phyloP scores from a whole-genome alignment of 1,284 basidiomycete genomes.

The Erythrobasidium hasegawianum region DNA sequence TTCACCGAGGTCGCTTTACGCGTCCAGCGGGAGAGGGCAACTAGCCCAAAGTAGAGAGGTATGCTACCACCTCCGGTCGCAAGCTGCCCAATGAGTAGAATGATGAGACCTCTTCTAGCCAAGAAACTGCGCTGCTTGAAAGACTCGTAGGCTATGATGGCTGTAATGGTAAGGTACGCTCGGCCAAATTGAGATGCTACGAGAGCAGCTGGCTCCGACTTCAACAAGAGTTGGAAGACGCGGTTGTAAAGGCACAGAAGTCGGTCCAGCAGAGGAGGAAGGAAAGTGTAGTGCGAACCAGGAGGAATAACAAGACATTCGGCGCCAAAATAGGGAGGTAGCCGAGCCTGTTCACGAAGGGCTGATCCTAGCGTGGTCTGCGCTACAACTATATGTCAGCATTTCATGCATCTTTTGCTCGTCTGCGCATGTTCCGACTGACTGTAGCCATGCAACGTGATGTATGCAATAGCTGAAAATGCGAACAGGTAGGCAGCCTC shows the following conservation, averaged over 20 bases:
- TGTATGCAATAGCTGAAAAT: constrained; percentile 5
- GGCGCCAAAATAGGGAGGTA: background rate
- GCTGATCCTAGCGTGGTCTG: no score
- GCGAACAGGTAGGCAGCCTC: constrained; percentile 15
- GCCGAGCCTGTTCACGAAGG: no score
- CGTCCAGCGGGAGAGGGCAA: background rate
- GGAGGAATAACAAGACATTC: background rate
- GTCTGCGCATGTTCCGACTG: no score
- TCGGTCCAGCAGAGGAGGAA: background rate
- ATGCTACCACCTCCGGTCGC: background rate
- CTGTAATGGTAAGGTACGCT: background rate
- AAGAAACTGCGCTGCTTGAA: constrained; percentile 2
- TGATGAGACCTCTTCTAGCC: background rate
- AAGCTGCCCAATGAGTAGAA: background rate
- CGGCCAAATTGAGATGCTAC: background rate
- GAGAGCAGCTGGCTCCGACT: background rate
- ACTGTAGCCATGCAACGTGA: constrained; percentile 9
- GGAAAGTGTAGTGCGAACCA: background rate
- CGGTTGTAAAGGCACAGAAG: background rate
- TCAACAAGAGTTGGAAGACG: background rate
- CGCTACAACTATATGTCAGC: no score
- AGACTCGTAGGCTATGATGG: background rate
- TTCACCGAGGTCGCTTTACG: background rate
- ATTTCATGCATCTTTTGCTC: no score
- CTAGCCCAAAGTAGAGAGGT: background rate